Evolutionary conservation across 441 rosid species (phyloP).

Genomic region (Corymbia calophylla): DNA sequence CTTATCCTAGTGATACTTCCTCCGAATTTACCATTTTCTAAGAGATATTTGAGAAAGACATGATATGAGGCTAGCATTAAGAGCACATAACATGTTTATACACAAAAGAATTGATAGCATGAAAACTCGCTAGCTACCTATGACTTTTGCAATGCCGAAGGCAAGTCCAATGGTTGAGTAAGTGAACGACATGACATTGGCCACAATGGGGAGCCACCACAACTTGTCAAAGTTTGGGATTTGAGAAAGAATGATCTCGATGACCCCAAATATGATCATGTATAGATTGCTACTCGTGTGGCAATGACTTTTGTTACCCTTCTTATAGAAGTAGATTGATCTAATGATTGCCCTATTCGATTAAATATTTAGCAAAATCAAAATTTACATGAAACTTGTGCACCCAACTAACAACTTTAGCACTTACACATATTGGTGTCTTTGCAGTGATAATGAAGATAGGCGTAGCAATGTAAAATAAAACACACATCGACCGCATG

Average conservation of each 20-base stretch:
- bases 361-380: accelerated
- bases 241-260: background rate
- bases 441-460: no score
- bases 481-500: no score
- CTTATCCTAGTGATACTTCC: background rate
- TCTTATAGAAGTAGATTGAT: background rate
- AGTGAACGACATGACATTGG: background rate
- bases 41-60: background rate
- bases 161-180: background rate
- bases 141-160: background rate
- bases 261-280: background rate
- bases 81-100: no score
- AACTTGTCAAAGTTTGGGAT: background rate
- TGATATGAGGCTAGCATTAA: background rate
- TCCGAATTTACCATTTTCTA: background rate
- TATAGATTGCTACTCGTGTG: background rate
- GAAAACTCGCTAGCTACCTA: background rate
- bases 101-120: background rate
- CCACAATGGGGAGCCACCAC: conserved; percentile 1
- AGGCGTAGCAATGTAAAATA: no score
- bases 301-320: background rate
- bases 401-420: background rate
- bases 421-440: no score
- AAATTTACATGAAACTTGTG: accelerated
- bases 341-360: background rate